Conservation (phyloP, 495 filamentous ascomycete species). For the Tuber indicum region DNA sequence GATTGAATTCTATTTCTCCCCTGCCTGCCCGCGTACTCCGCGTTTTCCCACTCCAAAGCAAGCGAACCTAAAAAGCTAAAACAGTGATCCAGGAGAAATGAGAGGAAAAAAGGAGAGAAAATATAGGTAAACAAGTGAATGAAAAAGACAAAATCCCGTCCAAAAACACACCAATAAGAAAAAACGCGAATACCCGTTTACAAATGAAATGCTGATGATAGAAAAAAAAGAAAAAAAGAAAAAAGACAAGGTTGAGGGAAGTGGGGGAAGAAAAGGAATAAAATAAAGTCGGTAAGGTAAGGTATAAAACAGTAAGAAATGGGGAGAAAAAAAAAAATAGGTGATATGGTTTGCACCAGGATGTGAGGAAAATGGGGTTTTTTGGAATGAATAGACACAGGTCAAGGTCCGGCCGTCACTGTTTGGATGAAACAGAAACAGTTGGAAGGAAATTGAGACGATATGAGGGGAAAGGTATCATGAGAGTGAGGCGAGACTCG, state of each 20-base stretch:
- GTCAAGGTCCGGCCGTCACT: conserved; percentile 3
- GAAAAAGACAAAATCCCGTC: conserved; percentile 5
- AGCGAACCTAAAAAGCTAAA: background rate
- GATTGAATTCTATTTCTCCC: background rate
- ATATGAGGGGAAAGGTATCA: background rate
- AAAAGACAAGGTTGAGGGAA: background rate
- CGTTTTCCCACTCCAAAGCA: background rate
- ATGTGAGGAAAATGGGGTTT: background rate
- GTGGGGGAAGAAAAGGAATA: background rate
- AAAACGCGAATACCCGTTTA: background rate
- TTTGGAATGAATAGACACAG: background rate
- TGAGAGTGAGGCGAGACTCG: background rate
- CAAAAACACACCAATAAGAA: conserved; percentile 2
- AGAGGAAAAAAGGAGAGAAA: background rate
- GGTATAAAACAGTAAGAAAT: background rate
- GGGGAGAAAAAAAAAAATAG: background rate
- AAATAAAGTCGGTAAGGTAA: background rate
- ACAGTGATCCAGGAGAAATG: background rate
- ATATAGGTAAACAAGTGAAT: background rate
- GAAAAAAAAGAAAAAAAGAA: background rate
- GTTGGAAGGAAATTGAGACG: background rate
- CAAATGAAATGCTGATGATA: background rate
- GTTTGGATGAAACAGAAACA: conserved; percentile 5
- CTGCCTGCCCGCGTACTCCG: background rate
- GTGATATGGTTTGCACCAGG: background rate